Conservation (phyloP, 306 rosid genomes). For the Sindora glabra region DNA sequence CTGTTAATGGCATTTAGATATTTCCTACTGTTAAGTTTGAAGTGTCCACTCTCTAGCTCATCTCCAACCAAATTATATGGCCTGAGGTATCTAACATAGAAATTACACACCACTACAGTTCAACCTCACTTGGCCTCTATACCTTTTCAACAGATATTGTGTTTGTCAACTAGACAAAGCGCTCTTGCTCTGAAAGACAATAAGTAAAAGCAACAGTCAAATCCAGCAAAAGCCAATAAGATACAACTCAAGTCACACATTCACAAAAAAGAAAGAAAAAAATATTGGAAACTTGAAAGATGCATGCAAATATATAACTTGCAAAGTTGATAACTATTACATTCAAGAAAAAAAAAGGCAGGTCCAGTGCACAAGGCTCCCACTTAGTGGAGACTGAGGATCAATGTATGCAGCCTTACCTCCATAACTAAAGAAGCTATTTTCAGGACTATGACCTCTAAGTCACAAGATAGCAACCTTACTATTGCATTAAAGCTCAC, state of each 20-base stretch:
- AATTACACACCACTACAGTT: neutral
- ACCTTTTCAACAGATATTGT: conserved; percentile 54
- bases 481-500: too few species aligned
- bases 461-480: too few species aligned
- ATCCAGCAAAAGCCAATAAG: conserved; percentile 9
- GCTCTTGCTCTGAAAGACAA: conserved; percentile 45
- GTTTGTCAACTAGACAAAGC: conserved; percentile 33
- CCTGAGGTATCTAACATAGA: neutral
- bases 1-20: neutral
- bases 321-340: too few species aligned
- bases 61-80: neutral
- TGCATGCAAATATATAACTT: too few species aligned
- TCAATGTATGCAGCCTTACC: too few species aligned
- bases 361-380: too few species aligned
- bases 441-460: too few species aligned
- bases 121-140: conserved; percentile 3
- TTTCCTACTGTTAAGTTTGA: neutral
- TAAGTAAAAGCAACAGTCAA: conserved; percentile 27
- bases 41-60: neutral
- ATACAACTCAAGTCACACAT: neutral
- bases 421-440: too few species aligned
- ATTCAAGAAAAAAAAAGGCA: too few species aligned
- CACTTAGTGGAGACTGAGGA: too few species aligned
- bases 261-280: too few species aligned
- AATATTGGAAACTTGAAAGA: neutral